These are phyloP conservation scores for Stemphylium lycopersici DNA, from an alignment of 2,329 filamentous ascomycete genomes.

Conservation along the genomic window DNA sequence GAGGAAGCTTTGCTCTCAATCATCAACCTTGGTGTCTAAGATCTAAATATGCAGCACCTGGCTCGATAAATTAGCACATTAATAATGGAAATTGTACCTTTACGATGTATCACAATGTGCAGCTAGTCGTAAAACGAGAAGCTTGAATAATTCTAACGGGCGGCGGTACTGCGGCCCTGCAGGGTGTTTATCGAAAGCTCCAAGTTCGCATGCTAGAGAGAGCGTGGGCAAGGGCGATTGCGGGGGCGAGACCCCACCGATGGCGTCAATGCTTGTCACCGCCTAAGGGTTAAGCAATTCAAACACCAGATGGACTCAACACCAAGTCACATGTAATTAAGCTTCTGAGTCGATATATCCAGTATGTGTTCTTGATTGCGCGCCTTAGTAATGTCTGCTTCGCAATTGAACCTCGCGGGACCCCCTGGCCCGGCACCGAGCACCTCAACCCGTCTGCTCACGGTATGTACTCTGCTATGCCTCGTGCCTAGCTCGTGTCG, in stretches of 20 bases:
- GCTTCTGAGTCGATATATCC: not conserved
- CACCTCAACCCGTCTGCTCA: slow-evolving; percentile 2
- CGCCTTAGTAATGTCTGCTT: not conserved
- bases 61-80: no score
- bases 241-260: no score
- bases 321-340: not conserved
- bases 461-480: slow-evolving; percentile 6
- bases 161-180: not conserved
- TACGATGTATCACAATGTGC: no score
- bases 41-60: no score
- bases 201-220: not conserved
- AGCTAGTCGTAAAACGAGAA: no score
- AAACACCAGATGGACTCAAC: slow-evolving; percentile 3
- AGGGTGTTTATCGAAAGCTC: not conserved
- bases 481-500: slow-evolving; percentile 3
- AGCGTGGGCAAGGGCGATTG: not conserved
- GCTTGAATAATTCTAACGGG: no score
- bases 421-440: not conserved
- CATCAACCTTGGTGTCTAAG: no score
- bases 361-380: not conserved
- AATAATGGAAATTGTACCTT: no score
- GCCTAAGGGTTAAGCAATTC: slow-evolving; percentile 4
- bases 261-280: slow-evolving; percentile 7
- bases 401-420: not conserved
- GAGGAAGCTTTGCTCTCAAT: not conserved